Base-by-base conservation (phyloP, 2,329 filamentous ascomycete genomes). In the Nemania sp. region DNA sequence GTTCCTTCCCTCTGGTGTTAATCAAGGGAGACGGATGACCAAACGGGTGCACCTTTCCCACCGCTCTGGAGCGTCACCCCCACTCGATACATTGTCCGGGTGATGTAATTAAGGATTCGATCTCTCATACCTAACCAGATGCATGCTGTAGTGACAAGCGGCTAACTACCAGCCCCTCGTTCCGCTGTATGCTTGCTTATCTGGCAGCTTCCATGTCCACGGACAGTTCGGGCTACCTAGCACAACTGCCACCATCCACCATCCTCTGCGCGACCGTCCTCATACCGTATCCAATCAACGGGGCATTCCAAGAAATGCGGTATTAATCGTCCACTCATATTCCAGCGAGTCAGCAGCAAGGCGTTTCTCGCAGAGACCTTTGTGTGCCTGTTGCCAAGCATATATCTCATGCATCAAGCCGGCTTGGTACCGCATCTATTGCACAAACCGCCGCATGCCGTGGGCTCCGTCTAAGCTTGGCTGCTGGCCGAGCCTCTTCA, bases 341-440 rank as follows among this genome's bases (percentile, higher is more conserved):
- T 42, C 31, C n/a, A 34, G 40, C 23, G 15, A 33, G 43, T 52
- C 47, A 31, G 28, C 46, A 47, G 24, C 17, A 39, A 36, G 39
- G 33, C 28, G 19, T 42, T n/a, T 30, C 39, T 48, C 22, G n/a
- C 34, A 47, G 31, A 28, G 26, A 43, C 50, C 33, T 30, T 49
- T 45, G 31, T 56, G 47, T 58, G 28, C 57, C 54, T 58, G 52
- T 44, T 20, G 57, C 57, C 57, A 56, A 60, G 60, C 26, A 20
- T 26, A 28, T 31, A 37, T 47, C 31, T 54, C 47, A 57, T 61
- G 59, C 53, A 57, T 45, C 47, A 19, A 54, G 47, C 56, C 59
- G 53, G 47, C 57, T 58, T 60, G 52, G 55, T 55, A 57, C 34
- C 24, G 50, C 40, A 31, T 52, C 52, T 26, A 49, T 59, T 45